Conservation (phyloP, 2,329 filamentous ascomycete genomes). For the Microsporum audouinii region DNA sequence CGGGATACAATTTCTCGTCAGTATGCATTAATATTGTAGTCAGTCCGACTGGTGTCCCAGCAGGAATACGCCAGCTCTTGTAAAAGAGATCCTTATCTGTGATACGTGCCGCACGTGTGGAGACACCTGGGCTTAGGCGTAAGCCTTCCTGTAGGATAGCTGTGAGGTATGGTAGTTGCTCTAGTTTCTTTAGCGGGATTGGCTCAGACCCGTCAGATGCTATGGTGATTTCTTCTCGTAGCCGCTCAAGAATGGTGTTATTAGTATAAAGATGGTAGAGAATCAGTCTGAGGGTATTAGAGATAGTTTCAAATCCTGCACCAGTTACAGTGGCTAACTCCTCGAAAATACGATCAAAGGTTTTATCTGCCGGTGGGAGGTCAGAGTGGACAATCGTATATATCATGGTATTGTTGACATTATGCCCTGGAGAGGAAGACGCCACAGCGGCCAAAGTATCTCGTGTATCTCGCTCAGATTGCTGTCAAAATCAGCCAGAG, state of each 20-base stretch:
- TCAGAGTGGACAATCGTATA: neutral
- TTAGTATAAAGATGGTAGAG: neutral
- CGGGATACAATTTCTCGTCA: constrained; percentile 21
- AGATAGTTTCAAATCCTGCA: constrained; percentile 9
- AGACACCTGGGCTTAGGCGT: constrained; percentile 29
- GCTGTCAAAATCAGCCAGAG: neutral
- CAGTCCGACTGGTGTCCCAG: constrained; percentile 23
- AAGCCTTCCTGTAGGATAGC: constrained; percentile 14
- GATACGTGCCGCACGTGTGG: constrained; percentile 19
- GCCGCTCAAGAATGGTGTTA: neutral
- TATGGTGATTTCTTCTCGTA: neutral
- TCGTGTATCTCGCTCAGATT: neutral
- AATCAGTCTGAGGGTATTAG: neutral
- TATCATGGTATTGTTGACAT: neutral
- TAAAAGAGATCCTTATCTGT: constrained; percentile 7
- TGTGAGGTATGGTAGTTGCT: constrained; percentile 10
- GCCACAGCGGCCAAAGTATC: neutral
- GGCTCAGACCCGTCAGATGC: neutral
- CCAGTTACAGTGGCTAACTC: constrained; percentile 6
- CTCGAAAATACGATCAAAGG: constrained; percentile 4
- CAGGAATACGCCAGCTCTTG: constrained; percentile 12
- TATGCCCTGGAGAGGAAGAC: neutral
- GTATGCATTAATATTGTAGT: constrained; percentile 20
- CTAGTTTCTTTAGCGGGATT: neutral
- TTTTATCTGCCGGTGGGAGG: constrained; percentile 6